A percentile compares a stretch with the other conserved stretches of the same genome.
Conservation (phyloP, 306 rosid species). For the Quercus alba region DNA sequence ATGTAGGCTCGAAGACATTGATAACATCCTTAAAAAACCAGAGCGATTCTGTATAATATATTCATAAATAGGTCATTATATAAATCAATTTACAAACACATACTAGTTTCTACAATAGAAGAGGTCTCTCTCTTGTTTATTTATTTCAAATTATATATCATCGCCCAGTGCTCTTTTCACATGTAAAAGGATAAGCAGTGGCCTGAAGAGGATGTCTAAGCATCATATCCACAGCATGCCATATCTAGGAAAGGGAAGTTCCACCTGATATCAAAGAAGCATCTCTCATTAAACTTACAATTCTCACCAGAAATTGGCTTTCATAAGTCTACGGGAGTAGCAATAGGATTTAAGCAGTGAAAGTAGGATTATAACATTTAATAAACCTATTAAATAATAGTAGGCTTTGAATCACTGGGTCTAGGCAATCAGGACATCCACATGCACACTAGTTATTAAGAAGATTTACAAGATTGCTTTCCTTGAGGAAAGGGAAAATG, state of each 20-base stretch:
- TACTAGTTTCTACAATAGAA: not conserved
- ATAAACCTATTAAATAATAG: not conserved
- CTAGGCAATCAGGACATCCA: not conserved
- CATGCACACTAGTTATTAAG: no score
- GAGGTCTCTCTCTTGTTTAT: slow-evolving; percentile 23
- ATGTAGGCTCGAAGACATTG: not conserved
- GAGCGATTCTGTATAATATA: not conserved
- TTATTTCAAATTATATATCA: slow-evolving; percentile 41
- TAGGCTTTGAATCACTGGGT: not conserved
- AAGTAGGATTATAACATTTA: not conserved
- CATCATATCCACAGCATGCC: slow-evolving; percentile 36
- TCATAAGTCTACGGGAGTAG: not conserved
- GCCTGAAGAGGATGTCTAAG: slow-evolving; percentile 28
- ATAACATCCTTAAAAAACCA: not conserved
- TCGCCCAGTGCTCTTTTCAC: slow-evolving; percentile 30
- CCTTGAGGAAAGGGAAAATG: no score
- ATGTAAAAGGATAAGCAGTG: slow-evolving; percentile 31
- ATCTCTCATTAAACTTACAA: slow-evolving; percentile 8
- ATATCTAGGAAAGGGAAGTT: slow-evolving; percentile 23
- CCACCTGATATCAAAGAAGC: slow-evolving; percentile 42
- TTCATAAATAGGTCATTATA: not conserved
- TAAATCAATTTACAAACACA: slow-evolving; percentile 22
- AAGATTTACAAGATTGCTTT: no score
- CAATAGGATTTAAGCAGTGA: not conserved
- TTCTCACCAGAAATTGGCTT: not conserved